Evolutionary conservation across 2,329 filamentous ascomycete genomes (phyloP).

Genomic region (Colletotrichum cordylinicola): DNA sequence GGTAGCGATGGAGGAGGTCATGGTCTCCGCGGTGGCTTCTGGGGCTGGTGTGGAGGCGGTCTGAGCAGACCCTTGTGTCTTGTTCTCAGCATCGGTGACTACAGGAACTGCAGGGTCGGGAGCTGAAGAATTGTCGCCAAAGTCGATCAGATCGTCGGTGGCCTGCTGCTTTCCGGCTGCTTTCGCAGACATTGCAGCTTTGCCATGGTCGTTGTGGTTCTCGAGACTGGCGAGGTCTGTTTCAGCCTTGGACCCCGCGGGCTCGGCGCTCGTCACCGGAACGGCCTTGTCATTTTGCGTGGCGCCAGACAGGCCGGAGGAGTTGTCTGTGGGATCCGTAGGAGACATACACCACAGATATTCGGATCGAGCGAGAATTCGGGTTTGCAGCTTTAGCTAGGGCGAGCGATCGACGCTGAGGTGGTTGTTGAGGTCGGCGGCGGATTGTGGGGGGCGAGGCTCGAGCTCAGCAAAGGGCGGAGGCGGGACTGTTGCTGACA

Average conservation of each 20-base stretch:
- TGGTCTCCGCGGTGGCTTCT: conserved; percentile 29
- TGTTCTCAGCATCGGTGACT: background rate
- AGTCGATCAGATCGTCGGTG: conserved; percentile 20
- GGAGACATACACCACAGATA: conserved; percentile 24
- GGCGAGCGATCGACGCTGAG: background rate
- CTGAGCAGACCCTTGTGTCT: background rate
- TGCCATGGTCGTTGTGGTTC: background rate
- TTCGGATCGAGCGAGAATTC: background rate
- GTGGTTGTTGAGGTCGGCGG: background rate
- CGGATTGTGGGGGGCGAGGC: background rate
- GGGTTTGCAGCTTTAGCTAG: background rate
- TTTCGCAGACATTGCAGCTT: conserved; percentile 6
- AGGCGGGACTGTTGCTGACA: conserved; percentile 9
- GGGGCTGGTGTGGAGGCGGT: background rate
- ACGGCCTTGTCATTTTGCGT: conserved; percentile 9
- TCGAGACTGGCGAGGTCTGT: conserved; percentile 1
- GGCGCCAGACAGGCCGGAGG: conserved; percentile 14
- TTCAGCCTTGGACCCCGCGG: conserved; percentile 21
- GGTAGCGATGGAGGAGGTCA: conserved; percentile 54
- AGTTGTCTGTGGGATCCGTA: conserved; percentile 12
- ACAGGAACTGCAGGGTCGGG: background rate
- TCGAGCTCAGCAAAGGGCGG: conserved; percentile 11
- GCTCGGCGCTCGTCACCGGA: conserved; percentile 24
- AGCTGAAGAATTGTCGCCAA: conserved; percentile 6
- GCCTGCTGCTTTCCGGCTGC: conserved; percentile 15